Base-by-base conservation (phyloP, 176 grass and related monocot genomes). In the Oryza coarctata region DNA sequence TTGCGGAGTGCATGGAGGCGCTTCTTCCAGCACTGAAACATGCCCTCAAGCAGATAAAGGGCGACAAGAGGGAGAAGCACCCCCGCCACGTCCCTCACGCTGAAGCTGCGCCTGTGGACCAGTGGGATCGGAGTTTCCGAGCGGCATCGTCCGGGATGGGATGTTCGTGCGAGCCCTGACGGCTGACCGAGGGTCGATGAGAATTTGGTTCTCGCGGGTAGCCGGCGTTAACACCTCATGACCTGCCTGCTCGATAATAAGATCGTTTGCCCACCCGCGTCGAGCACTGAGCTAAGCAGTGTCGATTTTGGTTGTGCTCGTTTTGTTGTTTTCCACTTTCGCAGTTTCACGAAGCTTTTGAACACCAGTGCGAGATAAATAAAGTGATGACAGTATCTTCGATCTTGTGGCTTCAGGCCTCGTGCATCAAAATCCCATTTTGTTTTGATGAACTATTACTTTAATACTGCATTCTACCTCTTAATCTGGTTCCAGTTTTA, bases 61-160 rank as follows among this genome's bases (percentile, higher is more conserved):
- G 91, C 15, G 89, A 95, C 65, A 99, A 99, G 65, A 90, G 88
- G 80, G 96, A 95, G 89, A 98, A 98, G 70, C 93, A 98, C 38
- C 96, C 91, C 3, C 84, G 80, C 6, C 96, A 99, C 18, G 11
- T 86, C 11, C 96, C 89, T 41, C 93, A 95, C 9, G 71, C 90
- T 9, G 83, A 86, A 65, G 89, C 84, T 4, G 72, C 35, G 6
- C 79, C 87, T 0, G 82, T 75, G 1, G 91, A 99, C 29, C 84
- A 95, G 68, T 95, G 93, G 93, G 96, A 98, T 70, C 88, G 73
- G 22, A 98, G 93, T 70, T 93, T 87, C 39, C 78, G 83, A 50
- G 84, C 87, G 13, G 88, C 96, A 1, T 86, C 82, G 0, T 18
- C 62, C 9, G 74, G 35, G 2, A 65, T 28, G 6, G 90, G 75